phyloP scores from a whole-genome alignment of 2,329 filamentous ascomycete genomes.

The Talaromyces sp. region DNA sequence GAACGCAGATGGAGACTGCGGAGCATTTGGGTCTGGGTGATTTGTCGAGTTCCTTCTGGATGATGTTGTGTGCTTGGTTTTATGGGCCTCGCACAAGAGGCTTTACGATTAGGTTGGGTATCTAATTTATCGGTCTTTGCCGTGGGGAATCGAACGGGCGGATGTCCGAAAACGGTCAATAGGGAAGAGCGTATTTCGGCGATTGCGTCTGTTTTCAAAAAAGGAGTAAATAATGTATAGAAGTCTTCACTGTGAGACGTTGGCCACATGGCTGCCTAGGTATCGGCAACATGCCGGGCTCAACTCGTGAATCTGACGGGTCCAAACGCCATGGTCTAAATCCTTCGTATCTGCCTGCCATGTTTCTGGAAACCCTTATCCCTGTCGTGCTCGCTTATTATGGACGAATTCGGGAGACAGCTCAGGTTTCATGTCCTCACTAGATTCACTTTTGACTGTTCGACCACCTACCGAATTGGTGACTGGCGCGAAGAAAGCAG shows the following conservation, averaged over 20 bases:
- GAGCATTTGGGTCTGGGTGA: neutral
- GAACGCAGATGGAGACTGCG: neutral
- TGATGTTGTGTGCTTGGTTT: neutral
- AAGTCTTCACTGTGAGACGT: neutral
- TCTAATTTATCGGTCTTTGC: neutral
- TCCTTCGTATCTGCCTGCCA: neutral
- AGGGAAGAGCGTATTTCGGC: too few relatives aligned
- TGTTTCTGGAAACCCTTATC: neutral
- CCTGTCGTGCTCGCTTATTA: neutral
- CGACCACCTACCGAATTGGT: neutral
- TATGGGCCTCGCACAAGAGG: neutral
- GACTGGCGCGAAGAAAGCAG: neutral
- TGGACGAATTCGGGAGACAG: neutral
- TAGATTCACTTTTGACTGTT: neutral
- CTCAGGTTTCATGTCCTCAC: neutral
- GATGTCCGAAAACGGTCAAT: neutral
- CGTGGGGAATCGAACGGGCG: neutral
- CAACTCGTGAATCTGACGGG: neutral
- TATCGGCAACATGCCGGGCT: neutral
- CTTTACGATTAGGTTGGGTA: neutral
- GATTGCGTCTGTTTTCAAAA: too few relatives aligned
- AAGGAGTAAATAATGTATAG: too few relatives aligned
- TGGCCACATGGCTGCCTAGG: neutral
- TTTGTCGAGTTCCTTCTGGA: neutral
- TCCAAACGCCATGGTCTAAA: neutral